phyloP scores from a whole-genome alignment of 306 rosid species.

The Cicer arietinum region DNA sequence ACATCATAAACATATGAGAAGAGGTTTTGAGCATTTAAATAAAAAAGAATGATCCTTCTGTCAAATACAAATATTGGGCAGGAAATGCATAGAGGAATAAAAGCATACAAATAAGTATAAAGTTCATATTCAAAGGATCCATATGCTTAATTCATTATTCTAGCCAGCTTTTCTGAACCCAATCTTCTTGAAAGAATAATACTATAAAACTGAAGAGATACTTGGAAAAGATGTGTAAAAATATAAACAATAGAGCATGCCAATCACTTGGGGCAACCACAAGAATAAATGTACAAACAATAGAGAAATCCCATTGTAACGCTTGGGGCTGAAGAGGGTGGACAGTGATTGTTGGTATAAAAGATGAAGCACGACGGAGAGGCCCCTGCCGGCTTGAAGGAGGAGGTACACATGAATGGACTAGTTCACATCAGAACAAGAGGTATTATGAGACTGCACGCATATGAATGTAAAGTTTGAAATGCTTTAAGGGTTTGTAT shows the following conservation, averaged over 20 bases:
- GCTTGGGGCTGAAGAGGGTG: neutral
- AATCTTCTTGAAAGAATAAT: neutral
- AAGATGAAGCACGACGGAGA: neutral
- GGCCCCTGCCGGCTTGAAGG: neutral
- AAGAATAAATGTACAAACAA: neutral
- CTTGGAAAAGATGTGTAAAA: neutral
- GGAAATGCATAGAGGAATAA: slow-evolving; percentile 27
- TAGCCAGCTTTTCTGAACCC: neutral
- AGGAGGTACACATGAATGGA: neutral
- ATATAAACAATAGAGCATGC: neutral
- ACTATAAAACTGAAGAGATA: neutral
- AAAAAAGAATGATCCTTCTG: slow-evolving; percentile 2
- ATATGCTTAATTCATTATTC: neutral
- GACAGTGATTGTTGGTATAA: neutral
- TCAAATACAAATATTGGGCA: slow-evolving; percentile 14
- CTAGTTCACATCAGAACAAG: neutral
- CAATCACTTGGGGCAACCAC: neutral
- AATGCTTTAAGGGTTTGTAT: neutral
- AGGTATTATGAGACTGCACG: neutral
- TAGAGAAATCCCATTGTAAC: neutral
- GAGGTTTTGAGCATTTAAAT: neutral
- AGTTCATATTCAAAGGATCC: neutral
- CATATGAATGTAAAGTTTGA: neutral
- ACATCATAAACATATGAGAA: slow-evolving; percentile 44
- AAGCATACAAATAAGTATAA: neutral